These are phyloP conservation scores for Hirsutella thompsonii DNA, from an alignment of 2,329 filamentous ascomycete species.

Conservation along the genomic window DNA sequence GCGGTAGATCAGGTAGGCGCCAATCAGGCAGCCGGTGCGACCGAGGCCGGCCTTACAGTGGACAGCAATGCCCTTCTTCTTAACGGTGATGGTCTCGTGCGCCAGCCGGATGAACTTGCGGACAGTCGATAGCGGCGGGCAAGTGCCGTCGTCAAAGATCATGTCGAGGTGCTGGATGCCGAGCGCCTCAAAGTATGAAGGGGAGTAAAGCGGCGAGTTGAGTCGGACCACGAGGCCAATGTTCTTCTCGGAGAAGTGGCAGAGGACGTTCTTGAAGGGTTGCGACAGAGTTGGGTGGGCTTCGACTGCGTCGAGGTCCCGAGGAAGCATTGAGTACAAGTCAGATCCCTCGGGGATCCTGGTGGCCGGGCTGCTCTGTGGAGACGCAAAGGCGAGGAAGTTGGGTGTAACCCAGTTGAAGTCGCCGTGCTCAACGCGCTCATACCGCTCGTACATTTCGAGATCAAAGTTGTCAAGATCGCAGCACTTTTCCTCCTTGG, in stretches of 20 bases:
- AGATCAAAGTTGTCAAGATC: constrained; percentile 88
- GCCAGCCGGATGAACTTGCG: constrained; percentile 90
- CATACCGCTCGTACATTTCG: constrained; percentile 92
- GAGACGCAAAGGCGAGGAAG: constrained; percentile 93
- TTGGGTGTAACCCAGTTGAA: constrained; percentile 98
- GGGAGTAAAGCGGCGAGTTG: constrained; percentile 91
- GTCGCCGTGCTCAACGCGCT: constrained; percentile 94
- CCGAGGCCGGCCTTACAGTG: constrained; percentile 98
- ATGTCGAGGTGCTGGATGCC: constrained; percentile 96
- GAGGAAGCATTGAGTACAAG: constrained; percentile 61
- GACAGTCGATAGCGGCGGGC: constrained; percentile 77
- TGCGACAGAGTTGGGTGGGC: constrained; percentile 58
- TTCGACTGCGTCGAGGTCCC: constrained; percentile 60
- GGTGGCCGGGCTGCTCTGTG: constrained; percentile 66
- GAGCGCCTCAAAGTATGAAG: constrained; percentile 91
- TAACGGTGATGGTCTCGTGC: constrained; percentile 84
- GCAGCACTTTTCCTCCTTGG: constrained; percentile 89
- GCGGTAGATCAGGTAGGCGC: constrained; percentile 93
- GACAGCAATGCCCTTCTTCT: constrained; percentile 87
- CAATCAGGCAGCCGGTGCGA: constrained; percentile 89
- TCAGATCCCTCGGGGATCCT: constrained; percentile 63
- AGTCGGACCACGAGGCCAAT: constrained; percentile 89
- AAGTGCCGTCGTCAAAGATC: constrained; percentile 99
- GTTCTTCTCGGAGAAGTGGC: constrained; percentile 76
- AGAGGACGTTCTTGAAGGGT: constrained; percentile 92